Conservation (phyloP, 495 filamentous ascomycete genomes). For the Neurospora sp. region DNA sequence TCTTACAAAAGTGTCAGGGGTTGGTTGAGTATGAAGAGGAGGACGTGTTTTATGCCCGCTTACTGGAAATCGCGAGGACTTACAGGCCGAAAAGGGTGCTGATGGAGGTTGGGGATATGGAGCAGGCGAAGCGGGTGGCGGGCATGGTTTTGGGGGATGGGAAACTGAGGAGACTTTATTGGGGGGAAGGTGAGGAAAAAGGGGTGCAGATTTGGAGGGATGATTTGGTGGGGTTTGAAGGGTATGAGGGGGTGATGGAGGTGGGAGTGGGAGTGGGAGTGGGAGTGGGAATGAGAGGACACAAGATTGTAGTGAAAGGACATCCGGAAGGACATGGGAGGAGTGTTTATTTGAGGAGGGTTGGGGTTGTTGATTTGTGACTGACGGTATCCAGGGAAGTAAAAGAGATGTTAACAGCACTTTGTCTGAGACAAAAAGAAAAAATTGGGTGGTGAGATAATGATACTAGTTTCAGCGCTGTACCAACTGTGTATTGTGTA, state of each 20-base stretch:
- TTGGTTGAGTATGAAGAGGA: too few relatives aligned
- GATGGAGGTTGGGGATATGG: slow-evolving; percentile 48
- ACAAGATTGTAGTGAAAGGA: slow-evolving; percentile 21
- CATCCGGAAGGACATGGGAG: slow-evolving; percentile 22
- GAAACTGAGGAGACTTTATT: background rate
- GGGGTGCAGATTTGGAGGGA: slow-evolving; percentile 20
- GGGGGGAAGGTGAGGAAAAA: background rate
- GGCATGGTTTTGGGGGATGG: slow-evolving; percentile 20
- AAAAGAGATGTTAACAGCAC: too few relatives aligned
- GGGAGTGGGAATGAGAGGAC: too few relatives aligned
- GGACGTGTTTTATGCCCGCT: slow-evolving; percentile 49
- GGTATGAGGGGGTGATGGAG: too few relatives aligned
- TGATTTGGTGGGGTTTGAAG: background rate
- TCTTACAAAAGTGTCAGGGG: too few relatives aligned
- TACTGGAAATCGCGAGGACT: slow-evolving; percentile 31
- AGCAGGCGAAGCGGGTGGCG: slow-evolving; percentile 50
- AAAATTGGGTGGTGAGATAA: too few relatives aligned
- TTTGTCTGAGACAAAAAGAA: too few relatives aligned
- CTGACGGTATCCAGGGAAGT: too few relatives aligned
- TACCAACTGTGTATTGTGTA: background rate
- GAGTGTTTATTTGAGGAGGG: background rate
- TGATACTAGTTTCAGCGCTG: background rate
- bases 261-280: too few relatives aligned
- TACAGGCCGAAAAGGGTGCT: slow-evolving; percentile 34
- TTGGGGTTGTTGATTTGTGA: background rate